A percentile compares a stretch with the other conserved stretches of the same genome.
Evolutionary conservation across 768 basidiomycete species (phyloP).

Genomic region (Sistotremastrum suecicum): DNA sequence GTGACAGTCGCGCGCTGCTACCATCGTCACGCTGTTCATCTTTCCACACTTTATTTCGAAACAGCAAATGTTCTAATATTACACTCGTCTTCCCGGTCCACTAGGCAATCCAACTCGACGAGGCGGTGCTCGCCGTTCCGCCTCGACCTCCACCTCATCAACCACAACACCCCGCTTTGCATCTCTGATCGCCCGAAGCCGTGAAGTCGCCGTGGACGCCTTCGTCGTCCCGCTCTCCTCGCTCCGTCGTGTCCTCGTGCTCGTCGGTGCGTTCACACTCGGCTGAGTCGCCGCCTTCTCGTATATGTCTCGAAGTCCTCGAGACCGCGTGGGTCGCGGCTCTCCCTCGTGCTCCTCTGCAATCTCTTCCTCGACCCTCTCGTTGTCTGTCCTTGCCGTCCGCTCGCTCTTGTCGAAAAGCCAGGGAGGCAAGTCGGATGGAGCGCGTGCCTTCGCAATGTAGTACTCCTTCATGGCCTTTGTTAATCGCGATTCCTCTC

Average conservation of each 20-base stretch:
- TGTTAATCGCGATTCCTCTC: constrained; percentile 44
- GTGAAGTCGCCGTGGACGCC: constrained; percentile 27
- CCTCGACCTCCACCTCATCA: constrained; percentile 3
- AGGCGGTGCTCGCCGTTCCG: background rate
- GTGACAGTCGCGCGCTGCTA: too few species aligned
- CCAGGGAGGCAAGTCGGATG: constrained; percentile 49
- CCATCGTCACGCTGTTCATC: background rate
- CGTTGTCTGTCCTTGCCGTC: constrained; percentile 6
- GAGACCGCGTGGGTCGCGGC: constrained; percentile 8
- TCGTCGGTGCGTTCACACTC: constrained; percentile 8
- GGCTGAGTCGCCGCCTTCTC: constrained; percentile 14
- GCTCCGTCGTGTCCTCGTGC: constrained; percentile 5
- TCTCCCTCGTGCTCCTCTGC: constrained; percentile 3
- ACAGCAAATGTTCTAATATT: too few species aligned
- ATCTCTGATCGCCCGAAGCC: constrained; percentile 37
- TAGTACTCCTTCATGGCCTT: constrained; percentile 60
- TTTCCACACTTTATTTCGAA: background rate
- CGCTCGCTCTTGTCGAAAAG: constrained; percentile 48
- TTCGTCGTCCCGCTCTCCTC: constrained; percentile 9
- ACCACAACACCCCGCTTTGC: constrained; percentile 25
- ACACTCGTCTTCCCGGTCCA: constrained; percentile 14
- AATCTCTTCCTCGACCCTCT: constrained; percentile 7
- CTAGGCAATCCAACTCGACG: constrained; percentile 22
- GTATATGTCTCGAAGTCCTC: constrained; percentile 25
- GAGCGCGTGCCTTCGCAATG: constrained; percentile 41